These are phyloP conservation scores for Panaeolus papilionaceus DNA, from an alignment of 768 basidiomycete genomes.

Conservation along the genomic window DNA sequence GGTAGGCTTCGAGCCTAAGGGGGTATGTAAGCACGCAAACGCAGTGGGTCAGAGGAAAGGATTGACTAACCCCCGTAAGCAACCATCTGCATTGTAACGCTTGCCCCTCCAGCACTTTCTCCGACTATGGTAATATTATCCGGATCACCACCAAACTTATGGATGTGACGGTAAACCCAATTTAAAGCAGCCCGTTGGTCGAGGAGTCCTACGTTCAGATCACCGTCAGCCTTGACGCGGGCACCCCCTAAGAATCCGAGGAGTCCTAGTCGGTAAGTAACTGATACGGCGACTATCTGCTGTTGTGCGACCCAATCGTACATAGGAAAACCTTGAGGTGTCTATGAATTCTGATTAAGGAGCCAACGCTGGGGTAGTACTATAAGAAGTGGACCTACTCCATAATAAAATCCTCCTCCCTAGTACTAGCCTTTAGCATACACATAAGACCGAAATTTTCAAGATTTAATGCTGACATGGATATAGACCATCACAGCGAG, in stretches of 20 bases:
- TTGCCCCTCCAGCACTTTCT: conserved; percentile 10
- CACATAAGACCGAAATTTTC: background rate
- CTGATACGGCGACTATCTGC: conserved; percentile 44
- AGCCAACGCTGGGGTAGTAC: too few species aligned
- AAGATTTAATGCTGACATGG: conserved; percentile 34
- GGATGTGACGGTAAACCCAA: conserved; percentile 11
- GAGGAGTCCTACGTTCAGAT: background rate
- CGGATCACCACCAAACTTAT: conserved; percentile 14
- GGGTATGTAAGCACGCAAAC: background rate
- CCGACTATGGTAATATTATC: conserved; percentile 10
- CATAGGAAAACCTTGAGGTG: conserved; percentile 53
- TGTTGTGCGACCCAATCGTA: conserved; percentile 54
- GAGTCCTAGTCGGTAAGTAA: conserved; percentile 33
- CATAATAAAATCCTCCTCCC: conserved; percentile 49
- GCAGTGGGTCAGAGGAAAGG: too few species aligned
- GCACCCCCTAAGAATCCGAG: conserved; percentile 2
- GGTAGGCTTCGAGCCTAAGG: conserved; percentile 35
- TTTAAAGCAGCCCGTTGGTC: conserved; percentile 13
- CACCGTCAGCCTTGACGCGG: background rate
- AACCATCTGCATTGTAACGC: conserved; percentile 42
- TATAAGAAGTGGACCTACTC: conserved; percentile 26
- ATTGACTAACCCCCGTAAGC: conserved; percentile 44
- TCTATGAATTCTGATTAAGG: conserved; percentile 27
- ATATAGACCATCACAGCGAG: conserved; percentile 42
- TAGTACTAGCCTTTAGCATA: conserved; percentile 17